Evolutionary conservation across 1,284 basidiomycete species (phyloP), one percentile per base, ranked within the genome.

Genomic region (Ustilago bromivora): DNA sequence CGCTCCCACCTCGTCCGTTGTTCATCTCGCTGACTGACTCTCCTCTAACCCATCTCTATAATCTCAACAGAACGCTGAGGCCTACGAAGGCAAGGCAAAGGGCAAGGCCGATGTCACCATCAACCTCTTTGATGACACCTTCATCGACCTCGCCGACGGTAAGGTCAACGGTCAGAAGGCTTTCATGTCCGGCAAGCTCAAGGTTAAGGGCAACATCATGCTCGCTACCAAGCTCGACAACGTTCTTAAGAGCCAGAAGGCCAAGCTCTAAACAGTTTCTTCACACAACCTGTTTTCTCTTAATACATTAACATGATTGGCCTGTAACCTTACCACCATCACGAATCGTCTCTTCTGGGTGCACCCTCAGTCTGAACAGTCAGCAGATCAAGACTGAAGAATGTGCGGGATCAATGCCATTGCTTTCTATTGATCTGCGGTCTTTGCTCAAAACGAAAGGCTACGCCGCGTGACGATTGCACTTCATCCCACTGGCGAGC

Each of bases 101-200:
- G 77, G 75, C 75, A 86, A 86, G 82, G 84, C 84, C 54, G 84
- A 86, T 72, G 84, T 85, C 66, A 82, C 82, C 60, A 84, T 86
- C 84, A 84, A 82, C 83, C 75, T 78, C 28, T 57, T 67, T 62
- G 83, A 86, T 67, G 84, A 86, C 76, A 82, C 80, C 61, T 85
- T 85, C 62, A 76, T 80, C 57, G 82, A 85, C 76, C 82, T 86
- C 62, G 84, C 84, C 56, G 82, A 84, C 46, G 84, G 84, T 72
- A 85, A 86, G 77, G 68, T 86, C 76, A 86, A 86, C 77, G 84
- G 84, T 59, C 84, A 86, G 76, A 86, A 86, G 81, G 84, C 84
- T 46, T 86, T 86, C 82, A 85, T 86, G 84, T 78, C 76, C 56
- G 81, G 81, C 71, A 84, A 84, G 76, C 76, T 83, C 66, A 83